Percentiles rank a stretch among this genome's conserved stretches.
Conservation (phyloP, 805 yeast species). For the Yarrowia sp. region DNA sequence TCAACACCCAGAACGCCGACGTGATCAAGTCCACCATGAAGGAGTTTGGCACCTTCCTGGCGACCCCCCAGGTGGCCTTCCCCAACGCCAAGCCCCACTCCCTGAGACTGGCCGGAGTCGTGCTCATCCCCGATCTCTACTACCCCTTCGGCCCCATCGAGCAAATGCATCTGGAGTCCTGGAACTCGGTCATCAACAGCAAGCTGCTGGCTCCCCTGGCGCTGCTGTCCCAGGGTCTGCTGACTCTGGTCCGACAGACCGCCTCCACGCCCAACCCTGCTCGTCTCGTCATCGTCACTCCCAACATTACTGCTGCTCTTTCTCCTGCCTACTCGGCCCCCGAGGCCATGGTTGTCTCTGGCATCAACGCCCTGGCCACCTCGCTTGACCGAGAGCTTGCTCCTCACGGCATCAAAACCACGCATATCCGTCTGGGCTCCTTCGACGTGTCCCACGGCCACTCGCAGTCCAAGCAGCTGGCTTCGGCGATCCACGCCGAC, state of each 20-base stretch:
- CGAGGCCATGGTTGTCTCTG: constrained; percentile 53
- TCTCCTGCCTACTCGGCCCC: constrained; percentile 62
- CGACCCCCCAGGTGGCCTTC: constrained; percentile 57
- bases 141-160: constrained; percentile 70
- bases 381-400: constrained; percentile 46
- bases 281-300: constrained; percentile 52
- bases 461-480: constrained; percentile 37
- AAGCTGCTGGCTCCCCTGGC: constrained; percentile 50
- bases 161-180: constrained; percentile 49
- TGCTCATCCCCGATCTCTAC: constrained; percentile 67
- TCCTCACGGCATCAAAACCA: constrained; percentile 46
- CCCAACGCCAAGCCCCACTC: constrained; percentile 56
- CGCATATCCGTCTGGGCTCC: constrained; percentile 49
- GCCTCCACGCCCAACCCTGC: constrained; percentile 36
- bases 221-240: constrained; percentile 54
- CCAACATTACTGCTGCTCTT: constrained; percentile 54
- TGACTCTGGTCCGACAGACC: constrained; percentile 53
- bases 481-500: constrained; percentile 41
- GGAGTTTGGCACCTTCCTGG: constrained; percentile 50
- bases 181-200: constrained; percentile 50
- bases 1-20: constrained; percentile 47
- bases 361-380: constrained; percentile 43
- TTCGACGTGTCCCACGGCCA: constrained; percentile 43
- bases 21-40: constrained; percentile 49
- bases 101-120: constrained; percentile 59